Percentiles rank a stretch among this genome's conserved stretches.
These are phyloP conservation scores for Ustilago nuda DNA, from an alignment of 1,284 basidiomycete genomes.

Conservation along the genomic window DNA sequence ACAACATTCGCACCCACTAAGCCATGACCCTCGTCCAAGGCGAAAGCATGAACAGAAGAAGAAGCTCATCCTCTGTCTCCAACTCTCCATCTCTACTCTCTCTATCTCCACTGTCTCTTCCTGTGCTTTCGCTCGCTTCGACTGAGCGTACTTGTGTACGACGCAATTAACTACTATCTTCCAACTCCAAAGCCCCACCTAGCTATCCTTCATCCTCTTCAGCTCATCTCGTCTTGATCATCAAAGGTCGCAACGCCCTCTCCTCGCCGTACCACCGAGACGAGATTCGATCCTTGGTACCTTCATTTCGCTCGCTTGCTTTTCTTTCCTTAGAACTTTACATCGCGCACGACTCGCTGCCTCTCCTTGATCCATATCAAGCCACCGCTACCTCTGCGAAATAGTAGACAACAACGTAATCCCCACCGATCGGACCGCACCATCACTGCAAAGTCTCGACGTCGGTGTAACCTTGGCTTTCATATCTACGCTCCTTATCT, in stretches of 20 bases:
- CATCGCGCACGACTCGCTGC: neutral
- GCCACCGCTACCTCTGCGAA: neutral
- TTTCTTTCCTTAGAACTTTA: neutral
- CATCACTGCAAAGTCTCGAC: neutral
- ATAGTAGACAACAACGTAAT: neutral
- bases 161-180: too few relatives aligned
- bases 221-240: too few relatives aligned
- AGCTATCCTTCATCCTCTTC: too few relatives aligned
- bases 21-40: constrained; percentile 6
- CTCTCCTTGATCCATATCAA: neutral
- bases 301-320: neutral
- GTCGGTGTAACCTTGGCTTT: neutral
- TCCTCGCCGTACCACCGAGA: neutral
- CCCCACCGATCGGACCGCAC: neutral
- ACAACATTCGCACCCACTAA: constrained; percentile 7
- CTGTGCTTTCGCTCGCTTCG: too few relatives aligned
- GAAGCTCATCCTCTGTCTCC: too few relatives aligned
- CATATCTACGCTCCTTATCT: constrained; percentile 6
- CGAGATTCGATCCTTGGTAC: neutral
- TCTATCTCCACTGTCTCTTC: too few relatives aligned
- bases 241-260: too few relatives aligned
- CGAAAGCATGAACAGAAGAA: constrained; percentile 4
- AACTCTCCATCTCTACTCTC: too few relatives aligned
- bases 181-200: too few relatives aligned
- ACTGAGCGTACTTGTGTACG: too few relatives aligned